These are phyloP conservation scores for Tulasnella sp. DNA, from an alignment of 768 basidiomycete genomes.

Conservation along the genomic window DNA sequence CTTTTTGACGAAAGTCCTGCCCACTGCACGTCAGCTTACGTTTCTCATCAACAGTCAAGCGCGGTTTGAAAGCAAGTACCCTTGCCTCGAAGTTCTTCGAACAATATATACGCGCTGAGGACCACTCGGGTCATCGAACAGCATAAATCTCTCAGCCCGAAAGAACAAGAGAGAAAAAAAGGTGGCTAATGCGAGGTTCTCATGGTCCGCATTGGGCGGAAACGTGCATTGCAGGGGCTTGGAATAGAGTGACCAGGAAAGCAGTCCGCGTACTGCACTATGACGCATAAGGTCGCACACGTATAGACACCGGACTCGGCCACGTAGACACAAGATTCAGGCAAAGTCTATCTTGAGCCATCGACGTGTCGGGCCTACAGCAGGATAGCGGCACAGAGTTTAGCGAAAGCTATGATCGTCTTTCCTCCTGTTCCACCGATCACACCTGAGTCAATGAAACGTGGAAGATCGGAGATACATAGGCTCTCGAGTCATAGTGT, in stretches of 20 bases:
- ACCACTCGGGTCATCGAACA: not conserved
- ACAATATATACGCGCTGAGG: not conserved
- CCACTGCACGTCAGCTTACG: not conserved
- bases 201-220: not conserved
- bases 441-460: not conserved
- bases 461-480: not conserved
- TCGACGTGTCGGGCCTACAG: not conserved
- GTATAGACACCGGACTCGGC: not conserved
- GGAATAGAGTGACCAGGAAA: not conserved
- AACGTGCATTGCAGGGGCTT: not conserved
- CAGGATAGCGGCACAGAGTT: not conserved
- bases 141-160: not conserved
- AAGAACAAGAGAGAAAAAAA: too few relatives aligned
- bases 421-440: not conserved
- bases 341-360: not conserved
- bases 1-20: not conserved
- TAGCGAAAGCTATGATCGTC: not conserved
- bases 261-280: not conserved
- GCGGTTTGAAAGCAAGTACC: not conserved
- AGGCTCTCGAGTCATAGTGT: not conserved
- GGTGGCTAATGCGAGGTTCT: not conserved
- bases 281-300: not conserved
- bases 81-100: not conserved
- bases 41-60: not conserved
- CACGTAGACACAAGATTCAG: not conserved